Evolutionary conservation across 768 basidiomycete species (phyloP), one percentile per base, ranked within the genome.

Genomic region (Kwoniella newhampshirensis): DNA sequence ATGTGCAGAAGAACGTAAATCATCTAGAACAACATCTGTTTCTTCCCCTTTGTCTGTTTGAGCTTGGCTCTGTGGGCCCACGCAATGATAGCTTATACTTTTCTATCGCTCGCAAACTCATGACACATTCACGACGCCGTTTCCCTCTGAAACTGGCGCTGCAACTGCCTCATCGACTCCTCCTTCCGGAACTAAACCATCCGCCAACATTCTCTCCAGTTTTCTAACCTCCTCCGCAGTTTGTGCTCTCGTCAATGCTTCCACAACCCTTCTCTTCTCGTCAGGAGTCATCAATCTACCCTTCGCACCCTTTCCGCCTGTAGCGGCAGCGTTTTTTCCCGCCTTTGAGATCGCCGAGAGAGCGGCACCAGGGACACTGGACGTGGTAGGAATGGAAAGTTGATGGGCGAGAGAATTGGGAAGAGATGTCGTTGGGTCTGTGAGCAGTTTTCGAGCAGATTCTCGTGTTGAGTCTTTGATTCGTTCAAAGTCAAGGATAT

Each of bases 141-240:
- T 11, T 4, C 5, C 42, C 18, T 3, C 42, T 6, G 18, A n/a
- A 2, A n/a, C 51, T 17, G 25, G 26, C 4, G 28, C 40, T n/a
- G 40, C 40, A 8, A 42, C 35, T 7, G 36, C 48, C 23, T 57
- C 55, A 25, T 54, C 51, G 18, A 59, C 54, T 15, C 57, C 66
- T 43, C 68, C 76, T 43, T 76, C 76, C 17, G 76, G 76, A 27
- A 77, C 61, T 35, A 71, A 23, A 23, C 77, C 77, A 49, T 77
- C 75, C 13, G 71, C 70, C 64, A 78, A 56, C 75, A 76, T 75
- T 58, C 71, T 68, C 58, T 78, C 75, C 51, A 76, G 47, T 50
- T 68, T 67, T 44, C 70, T 60, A 9, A 78, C 70, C 51, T 78
- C 75, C 15, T 75, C 77, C 11, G 70, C 57, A 25, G 64, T 76